phyloP scores from a whole-genome alignment of 169 alveolate genomes.

The Eimeria maxima region DNA sequence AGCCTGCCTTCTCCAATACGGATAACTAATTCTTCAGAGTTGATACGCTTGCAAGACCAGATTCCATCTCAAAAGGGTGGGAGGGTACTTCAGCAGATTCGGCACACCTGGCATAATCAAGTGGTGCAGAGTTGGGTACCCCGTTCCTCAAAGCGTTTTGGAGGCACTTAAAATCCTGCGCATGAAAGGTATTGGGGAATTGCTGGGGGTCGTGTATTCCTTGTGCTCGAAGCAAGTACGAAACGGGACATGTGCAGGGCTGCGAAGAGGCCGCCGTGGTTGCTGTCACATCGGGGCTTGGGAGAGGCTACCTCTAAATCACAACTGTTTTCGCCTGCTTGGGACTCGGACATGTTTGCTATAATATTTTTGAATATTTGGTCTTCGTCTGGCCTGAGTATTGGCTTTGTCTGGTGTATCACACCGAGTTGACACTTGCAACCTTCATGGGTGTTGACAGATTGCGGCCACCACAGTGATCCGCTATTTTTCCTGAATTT shows the following conservation, averaged over 20 bases:
- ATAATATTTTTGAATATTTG: not conserved
- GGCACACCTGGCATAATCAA: not conserved
- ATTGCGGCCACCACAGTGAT: not conserved
- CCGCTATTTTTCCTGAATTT: not conserved
- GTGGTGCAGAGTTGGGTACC: not conserved
- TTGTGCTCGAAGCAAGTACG: no score
- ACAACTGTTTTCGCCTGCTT: not conserved
- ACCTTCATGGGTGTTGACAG: not conserved
- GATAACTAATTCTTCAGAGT: not conserved
- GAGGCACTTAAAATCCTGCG: no score
- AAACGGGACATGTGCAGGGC: not conserved
- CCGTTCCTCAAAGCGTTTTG: not conserved
- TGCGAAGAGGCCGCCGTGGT: not conserved
- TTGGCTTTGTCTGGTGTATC: not conserved
- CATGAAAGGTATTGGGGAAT: not conserved
- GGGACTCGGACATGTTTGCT: no score
- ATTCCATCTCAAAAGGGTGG: not conserved
- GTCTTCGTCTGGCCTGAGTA: not conserved
- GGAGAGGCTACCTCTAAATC: not conserved
- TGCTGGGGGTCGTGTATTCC: not conserved
- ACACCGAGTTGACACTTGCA: not conserved
- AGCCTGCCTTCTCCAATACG: not conserved
- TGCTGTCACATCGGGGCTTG: not conserved
- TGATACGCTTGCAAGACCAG: not conserved
- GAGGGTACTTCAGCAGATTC: not conserved